Evolutionary conservation across 2,329 filamentous ascomycete species (phyloP).

Genomic region (Chrysoporthe cubensis): DNA sequence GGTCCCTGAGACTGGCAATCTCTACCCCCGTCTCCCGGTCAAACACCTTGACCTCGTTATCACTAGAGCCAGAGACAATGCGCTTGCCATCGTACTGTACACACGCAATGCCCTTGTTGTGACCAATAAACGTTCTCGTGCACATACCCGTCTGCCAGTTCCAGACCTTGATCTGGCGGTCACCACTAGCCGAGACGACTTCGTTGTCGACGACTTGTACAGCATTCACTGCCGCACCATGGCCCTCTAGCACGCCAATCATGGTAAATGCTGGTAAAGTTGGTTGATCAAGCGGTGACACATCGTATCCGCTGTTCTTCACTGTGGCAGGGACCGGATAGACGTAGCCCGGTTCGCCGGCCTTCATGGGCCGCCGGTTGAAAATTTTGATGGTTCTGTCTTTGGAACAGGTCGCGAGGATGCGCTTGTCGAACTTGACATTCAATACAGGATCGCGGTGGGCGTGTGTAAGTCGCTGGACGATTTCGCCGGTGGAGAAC

Average conservation of each 20-base stretch:
- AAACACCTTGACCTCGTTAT: slow-evolving; percentile 95
- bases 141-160: slow-evolving; percentile 81
- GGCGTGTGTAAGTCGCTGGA: slow-evolving; percentile 76
- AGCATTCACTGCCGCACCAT: slow-evolving; percentile 91
- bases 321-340: slow-evolving; percentile 57
- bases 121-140: slow-evolving; percentile 78
- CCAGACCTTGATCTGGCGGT: slow-evolving; percentile 94
- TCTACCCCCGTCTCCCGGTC: slow-evolving; percentile 85
- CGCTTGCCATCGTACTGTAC: slow-evolving; percentile 94
- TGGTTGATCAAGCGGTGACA: slow-evolving; percentile 50
- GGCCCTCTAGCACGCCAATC: slow-evolving; percentile 80
- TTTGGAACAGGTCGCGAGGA: slow-evolving; percentile 95
- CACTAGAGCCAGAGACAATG: slow-evolving; percentile 94
- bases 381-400: slow-evolving; percentile 97
- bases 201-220: slow-evolving; percentile 86
- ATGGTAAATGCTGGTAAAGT: slow-evolving; percentile 70
- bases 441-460: slow-evolving; percentile 93
- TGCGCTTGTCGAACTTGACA: slow-evolving; percentile 86
- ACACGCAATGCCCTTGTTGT: slow-evolving; percentile 94
- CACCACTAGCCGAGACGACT: slow-evolving; percentile 93
- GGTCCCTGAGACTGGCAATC: slow-evolving; percentile 83
- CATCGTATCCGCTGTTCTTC: slow-evolving; percentile 58
- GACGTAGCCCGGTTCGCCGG: slow-evolving; percentile 61
- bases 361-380: slow-evolving; percentile 73
- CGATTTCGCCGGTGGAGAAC: slow-evolving; percentile 84